Base-by-base conservation (phyloP, 768 basidiomycete genomes). In the Pisolithus sp. region DNA sequence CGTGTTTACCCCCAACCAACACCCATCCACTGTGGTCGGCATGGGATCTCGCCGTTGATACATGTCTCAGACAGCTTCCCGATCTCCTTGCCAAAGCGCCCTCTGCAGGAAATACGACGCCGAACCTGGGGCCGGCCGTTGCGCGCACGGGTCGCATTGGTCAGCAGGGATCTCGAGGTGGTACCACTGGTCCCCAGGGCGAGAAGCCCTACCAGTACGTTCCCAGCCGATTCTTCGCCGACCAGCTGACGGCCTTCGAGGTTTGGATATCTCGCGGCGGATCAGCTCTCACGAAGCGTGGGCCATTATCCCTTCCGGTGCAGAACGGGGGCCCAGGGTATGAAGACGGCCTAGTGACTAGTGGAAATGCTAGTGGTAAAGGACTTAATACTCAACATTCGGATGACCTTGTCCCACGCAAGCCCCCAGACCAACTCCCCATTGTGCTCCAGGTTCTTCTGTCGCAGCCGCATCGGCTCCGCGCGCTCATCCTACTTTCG, bases 211-310 rank as follows among this genome's bases (percentile, higher is more conserved):
- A 88, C 59, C 71, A 77, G 28, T 98, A 97, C 65, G 68, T 85
- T 38, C 86, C 92, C 7, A 96, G 87, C 63, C 80, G 83, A 48
- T 99, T 99, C 72, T 99, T 98, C 70, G 80, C 90, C 1, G 93
- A 98, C 61, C 94, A 97, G 62, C 78, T 99, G 23, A 94, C 92
- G 0, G 96, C 95, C 2, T 98, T 99, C 61, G 92, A 97, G 63
- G 91, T 98, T 24, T 99, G 95, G 96, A 91, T 99, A 57, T 91
- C 91, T 5, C 82, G 94, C 43, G 93, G 94, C 17, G 92, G 89
- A 1, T 89, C 89, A 3, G 89, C 89, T 0, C 70, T 91, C 48
- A 89, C 88, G 1, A 83, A 79, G 55, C 79, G 79, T 24, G 90
- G 89, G 0, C 88, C 87, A 0, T 63, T 87, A 60, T 86, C 89